Conservation (phyloP, 805 yeast species). For the Wickerhamiella musiphila region DNA sequence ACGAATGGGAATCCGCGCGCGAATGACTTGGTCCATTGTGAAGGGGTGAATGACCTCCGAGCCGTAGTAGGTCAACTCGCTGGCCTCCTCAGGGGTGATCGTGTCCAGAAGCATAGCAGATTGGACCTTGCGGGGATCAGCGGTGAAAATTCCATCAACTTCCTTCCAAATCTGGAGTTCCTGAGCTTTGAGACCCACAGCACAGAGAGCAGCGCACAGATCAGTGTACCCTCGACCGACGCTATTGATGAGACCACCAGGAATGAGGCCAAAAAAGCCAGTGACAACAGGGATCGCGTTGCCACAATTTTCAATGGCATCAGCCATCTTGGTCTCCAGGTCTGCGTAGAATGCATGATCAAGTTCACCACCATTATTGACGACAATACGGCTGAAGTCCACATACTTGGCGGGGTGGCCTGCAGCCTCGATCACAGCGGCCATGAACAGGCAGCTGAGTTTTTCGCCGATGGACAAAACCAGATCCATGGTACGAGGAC, state of each 20-base stretch:
- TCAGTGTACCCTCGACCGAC: slow-evolving; percentile 98
- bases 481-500: slow-evolving; percentile 71
- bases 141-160: slow-evolving; percentile 97
- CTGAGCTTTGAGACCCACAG: slow-evolving; percentile 82
- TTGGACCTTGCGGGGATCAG: slow-evolving; percentile 92
- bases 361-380: slow-evolving; percentile 24
- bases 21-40: slow-evolving; percentile 97
- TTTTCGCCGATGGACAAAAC: slow-evolving; percentile 92
- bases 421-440: slow-evolving; percentile 64
- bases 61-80: slow-evolving; percentile 94
- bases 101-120: slow-evolving; percentile 68
- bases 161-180: slow-evolving; percentile 98
- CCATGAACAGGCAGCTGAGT: slow-evolving; percentile 75
- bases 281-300: slow-evolving; percentile 72
- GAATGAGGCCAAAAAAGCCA: slow-evolving; percentile 91
- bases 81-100: slow-evolving; percentile 97
- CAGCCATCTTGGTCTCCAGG: slow-evolving; percentile 34
- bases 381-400: slow-evolving; percentile 55
- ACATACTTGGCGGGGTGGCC: slow-evolving; percentile 66
- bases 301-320: slow-evolving; percentile 23
- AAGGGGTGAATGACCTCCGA: slow-evolving; percentile 97
- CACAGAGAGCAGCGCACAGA: slow-evolving; percentile 88
- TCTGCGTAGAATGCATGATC: slow-evolving; percentile 45
- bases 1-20: slow-evolving; percentile 89
- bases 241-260: slow-evolving; percentile 82